Base-by-base conservation (phyloP, 331 rosid species). In the Quercus tomentella region DNA sequence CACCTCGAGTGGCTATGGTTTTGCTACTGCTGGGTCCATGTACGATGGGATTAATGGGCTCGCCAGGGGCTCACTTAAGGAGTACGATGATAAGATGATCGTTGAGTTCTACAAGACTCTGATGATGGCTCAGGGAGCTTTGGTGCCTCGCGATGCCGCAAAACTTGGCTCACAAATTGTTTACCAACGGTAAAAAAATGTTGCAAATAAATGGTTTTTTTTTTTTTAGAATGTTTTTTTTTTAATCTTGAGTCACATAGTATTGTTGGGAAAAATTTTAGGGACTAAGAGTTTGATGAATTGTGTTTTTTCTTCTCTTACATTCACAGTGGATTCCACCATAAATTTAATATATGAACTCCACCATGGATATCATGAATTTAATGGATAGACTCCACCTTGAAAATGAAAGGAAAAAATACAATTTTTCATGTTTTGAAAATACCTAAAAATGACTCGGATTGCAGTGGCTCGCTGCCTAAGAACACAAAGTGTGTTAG, bases 31-130 rank as follows among this genome's bases (percentile, higher is more conserved):
- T 41, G 91, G 88, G 8, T 69, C 52, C 41, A 1, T 52, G 1
- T 23, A 55, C 17, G 76, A 74, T 18, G 70, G 80, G 1, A 18
- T 26, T 22, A 65, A 69, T 3, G 86, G 79, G 9, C 80, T 89
- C 30, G 85, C 80, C 1, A 80, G 75, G 66, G 65, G 58, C 7
- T 85, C 89, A 17, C n/a, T 65, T 1, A 94, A 92, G 85, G 98
- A 94, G 84, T 94, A 94, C 51, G 95, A 92, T 69, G 89, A 88
- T 43, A 92, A 84, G 83, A 86, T 94, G 87, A 79, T 92, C 62
- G 57, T 91, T 15, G 87, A 89, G 84, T 86, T 92, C 80, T 92
- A 91, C 78, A 89, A 82, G 68, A 80, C 93, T 2, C 22, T 91
- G 41, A n/a, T 89, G 67, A 61, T 79, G 58, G 70, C 78, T n/a